These are phyloP conservation scores for Boletus reticulatus DNA, from an alignment of 768 basidiomycete species.

Conservation along the genomic window DNA sequence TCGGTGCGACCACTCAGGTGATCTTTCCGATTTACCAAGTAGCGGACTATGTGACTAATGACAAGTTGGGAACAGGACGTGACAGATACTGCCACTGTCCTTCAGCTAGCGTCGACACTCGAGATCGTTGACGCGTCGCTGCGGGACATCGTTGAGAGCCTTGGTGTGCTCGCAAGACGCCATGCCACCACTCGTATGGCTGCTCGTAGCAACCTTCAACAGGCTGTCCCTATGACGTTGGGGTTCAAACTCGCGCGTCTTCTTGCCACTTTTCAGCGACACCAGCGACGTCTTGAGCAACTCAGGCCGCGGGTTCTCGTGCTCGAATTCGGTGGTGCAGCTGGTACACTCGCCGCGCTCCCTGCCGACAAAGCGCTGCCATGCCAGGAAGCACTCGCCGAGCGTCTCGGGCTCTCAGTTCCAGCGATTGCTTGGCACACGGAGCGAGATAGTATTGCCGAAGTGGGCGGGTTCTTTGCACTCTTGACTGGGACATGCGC, in stretches of 20 bases:
- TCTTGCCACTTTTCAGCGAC: constrained; percentile 41
- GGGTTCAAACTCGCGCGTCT: constrained; percentile 48
- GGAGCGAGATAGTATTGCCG: constrained; percentile 43
- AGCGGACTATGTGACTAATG: not conserved
- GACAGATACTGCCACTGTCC: constrained; percentile 45
- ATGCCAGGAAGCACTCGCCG: constrained; percentile 26
- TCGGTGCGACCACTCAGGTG: constrained; percentile 50
- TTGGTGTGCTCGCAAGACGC: constrained; percentile 28
- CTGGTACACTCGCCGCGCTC: constrained; percentile 45
- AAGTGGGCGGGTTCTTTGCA: constrained; percentile 43
- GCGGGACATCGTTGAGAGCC: constrained; percentile 26
- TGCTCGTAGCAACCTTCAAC: constrained; percentile 46
- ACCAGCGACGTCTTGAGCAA: constrained; percentile 36
- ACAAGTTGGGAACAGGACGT: constrained; percentile 37
- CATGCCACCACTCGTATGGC: constrained; percentile 43
- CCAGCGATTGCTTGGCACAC: constrained; percentile 38
- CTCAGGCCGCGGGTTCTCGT: constrained; percentile 38
- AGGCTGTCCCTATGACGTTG: constrained; percentile 47
- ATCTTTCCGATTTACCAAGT: not conserved
- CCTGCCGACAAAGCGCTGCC: constrained; percentile 32
- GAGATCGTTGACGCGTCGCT: constrained; percentile 31
- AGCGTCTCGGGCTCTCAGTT: constrained; percentile 14
- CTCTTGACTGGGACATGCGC: constrained; percentile 44
- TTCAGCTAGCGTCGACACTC: constrained; percentile 42
- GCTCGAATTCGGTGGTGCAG: constrained; percentile 45